Percentiles rank a stretch among this genome's conserved stretches.
phyloP scores from a whole-genome alignment of 345 rosid species.

The Durio zibethinus region DNA sequence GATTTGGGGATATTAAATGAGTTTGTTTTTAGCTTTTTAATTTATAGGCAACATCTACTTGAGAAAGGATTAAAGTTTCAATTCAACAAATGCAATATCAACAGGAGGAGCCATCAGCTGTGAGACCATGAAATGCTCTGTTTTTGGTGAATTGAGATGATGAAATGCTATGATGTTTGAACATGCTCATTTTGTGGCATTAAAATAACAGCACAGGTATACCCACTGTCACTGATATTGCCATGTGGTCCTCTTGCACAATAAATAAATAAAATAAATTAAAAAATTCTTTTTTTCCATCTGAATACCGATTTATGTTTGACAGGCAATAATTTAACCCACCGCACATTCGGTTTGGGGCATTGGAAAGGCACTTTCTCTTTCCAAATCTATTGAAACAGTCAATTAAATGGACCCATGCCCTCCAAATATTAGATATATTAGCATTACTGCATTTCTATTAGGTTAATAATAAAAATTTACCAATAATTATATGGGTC shows the following conservation, averaged over 20 bases:
- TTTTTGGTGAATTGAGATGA: no score
- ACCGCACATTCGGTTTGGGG: not conserved
- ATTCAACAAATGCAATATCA: not conserved
- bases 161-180: constrained; percentile 25
- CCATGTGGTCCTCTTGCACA: constrained; percentile 24
- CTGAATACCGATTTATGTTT: not conserved
- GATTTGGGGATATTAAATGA: not conserved
- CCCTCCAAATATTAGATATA: no score
- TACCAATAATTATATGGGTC: no score
- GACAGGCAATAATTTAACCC: constrained; percentile 11
- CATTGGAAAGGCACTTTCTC: no score
- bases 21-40: not conserved
- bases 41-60: not conserved
- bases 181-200: constrained; percentile 12
- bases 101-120: not conserved
- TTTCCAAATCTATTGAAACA: no score
- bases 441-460: no score
- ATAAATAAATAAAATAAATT: no score
- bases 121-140: no score
- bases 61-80: constrained; percentile 24
- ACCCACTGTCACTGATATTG: constrained; percentile 12
- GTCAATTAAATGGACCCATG: no score
- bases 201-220: not conserved
- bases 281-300: no score
- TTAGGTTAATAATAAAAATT: no score